A percentile compares a stretch with the other conserved stretches of the same genome.
These are phyloP conservation scores for Sclerotinia trifoliorum DNA, from an alignment of 2,329 filamentous ascomycete genomes.

Conservation along the genomic window DNA sequence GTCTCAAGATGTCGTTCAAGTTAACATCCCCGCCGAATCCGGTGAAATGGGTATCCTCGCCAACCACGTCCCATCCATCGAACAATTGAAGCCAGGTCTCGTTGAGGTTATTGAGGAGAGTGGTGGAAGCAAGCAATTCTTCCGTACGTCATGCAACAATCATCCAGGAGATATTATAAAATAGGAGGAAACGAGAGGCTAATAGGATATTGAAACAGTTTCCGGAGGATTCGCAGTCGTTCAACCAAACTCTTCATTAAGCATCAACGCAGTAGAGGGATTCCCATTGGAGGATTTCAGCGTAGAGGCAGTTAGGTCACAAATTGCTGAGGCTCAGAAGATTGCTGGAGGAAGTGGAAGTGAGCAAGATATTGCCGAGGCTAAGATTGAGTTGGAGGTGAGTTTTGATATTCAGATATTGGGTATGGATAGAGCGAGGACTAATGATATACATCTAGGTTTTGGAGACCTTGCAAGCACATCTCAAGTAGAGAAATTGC, in stretches of 20 bases:
- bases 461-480: constrained; percentile 77
- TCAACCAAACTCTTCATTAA: constrained; percentile 89
- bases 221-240: constrained; percentile 97
- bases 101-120: constrained; percentile 94
- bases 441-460: constrained; percentile 56
- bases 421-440: neutral
- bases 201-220: constrained; percentile 54
- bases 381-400: constrained; percentile 98
- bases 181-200: neutral
- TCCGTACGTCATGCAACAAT: constrained; percentile 65
- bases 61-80: constrained; percentile 97
- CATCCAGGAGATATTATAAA: neutral
- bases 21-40: constrained; percentile 97
- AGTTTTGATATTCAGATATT: constrained; percentile 33
- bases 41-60: constrained; percentile 99
- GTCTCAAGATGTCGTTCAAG: constrained; percentile 76
- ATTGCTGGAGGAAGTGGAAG: constrained; percentile 85
- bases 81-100: constrained; percentile 96
- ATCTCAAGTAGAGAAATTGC: constrained; percentile 64
- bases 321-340: constrained; percentile 95
- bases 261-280: constrained; percentile 98
- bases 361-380: constrained; percentile 97
- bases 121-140: constrained; percentile 91
- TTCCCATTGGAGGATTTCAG: constrained; percentile 96
- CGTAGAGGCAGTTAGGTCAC: constrained; percentile 80